These are phyloP conservation scores for Heritiera littoralis DNA, from an alignment of 345 rosid species.

Conservation along the genomic window DNA sequence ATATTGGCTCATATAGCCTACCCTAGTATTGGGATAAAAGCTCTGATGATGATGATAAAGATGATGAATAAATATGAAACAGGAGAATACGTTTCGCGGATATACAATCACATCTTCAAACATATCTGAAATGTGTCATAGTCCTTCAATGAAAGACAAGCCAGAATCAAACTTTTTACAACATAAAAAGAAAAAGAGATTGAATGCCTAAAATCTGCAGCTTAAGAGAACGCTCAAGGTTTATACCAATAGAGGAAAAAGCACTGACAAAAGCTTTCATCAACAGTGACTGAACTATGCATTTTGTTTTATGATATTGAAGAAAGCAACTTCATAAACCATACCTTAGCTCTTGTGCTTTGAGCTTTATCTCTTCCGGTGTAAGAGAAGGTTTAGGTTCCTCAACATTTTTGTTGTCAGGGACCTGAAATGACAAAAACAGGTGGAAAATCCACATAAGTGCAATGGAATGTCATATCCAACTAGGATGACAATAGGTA, in stretches of 20 bases:
- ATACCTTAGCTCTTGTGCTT: constrained; percentile 92
- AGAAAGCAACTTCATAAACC: constrained; percentile 20
- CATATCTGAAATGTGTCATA: neutral
- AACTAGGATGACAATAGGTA: neutral
- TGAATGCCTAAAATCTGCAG: neutral
- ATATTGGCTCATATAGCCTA: no score
- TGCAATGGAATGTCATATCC: neutral
- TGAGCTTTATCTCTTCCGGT: constrained; percentile 81
- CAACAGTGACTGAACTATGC: constrained; percentile 2
- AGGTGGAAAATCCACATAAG: constrained; percentile 4
- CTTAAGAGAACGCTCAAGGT: neutral
- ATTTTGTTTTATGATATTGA: constrained; percentile 9
- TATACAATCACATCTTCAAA: neutral
- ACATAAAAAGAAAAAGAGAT: neutral
- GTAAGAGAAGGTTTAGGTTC: constrained; percentile 77
- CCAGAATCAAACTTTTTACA: neutral
- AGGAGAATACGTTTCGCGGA: neutral
- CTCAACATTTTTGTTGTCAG: constrained; percentile 61
- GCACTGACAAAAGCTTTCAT: neutral
- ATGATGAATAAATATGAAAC: neutral
- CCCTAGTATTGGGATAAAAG: no score
- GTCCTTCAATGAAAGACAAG: neutral
- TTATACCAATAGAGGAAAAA: neutral
- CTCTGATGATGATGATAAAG: no score
- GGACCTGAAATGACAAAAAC: constrained; percentile 46